These are phyloP conservation scores for Lachancea dasiensis DNA, from an alignment of 805 yeast species.

Conservation along the genomic window DNA sequence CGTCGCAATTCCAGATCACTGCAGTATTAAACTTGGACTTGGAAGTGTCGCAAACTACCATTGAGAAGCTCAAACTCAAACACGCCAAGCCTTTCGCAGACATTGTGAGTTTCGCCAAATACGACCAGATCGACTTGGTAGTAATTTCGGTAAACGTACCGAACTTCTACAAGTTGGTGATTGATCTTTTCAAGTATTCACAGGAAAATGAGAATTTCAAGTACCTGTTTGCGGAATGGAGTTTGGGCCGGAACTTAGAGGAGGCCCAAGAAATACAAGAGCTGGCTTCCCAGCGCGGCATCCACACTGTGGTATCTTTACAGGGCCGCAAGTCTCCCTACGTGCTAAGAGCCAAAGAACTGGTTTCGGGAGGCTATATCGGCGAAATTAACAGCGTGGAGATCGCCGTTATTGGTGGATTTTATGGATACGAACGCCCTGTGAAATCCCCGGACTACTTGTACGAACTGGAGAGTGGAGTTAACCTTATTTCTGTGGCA, in stretches of 20 bases:
- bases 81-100: conserved; percentile 26
- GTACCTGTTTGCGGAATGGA: conserved; percentile 29
- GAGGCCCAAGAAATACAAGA: conserved; percentile 26
- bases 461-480: conserved; percentile 26
- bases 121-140: conserved; percentile 24
- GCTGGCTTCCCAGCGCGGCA: conserved; percentile 21
- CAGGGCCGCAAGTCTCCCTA: conserved; percentile 32
- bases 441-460: conserved; percentile 23
- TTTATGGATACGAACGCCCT: conserved; percentile 30
- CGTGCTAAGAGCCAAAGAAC: conserved; percentile 28
- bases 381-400: conserved; percentile 30
- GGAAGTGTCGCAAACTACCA: conserved; percentile 20
- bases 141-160: conserved; percentile 23
- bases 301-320: conserved; percentile 28
- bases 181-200: conserved; percentile 22
- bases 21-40: conserved; percentile 23
- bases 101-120: conserved; percentile 21
- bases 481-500: conserved; percentile 25
- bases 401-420: conserved; percentile 29
- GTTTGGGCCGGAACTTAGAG: conserved; percentile 21
- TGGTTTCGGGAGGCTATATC: conserved; percentile 26
- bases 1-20: conserved; percentile 28
- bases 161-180: conserved; percentile 16
- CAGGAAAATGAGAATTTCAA: conserved; percentile 19
- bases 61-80: conserved; percentile 19